These are phyloP conservation scores for Paramyrothecium roridum DNA, from an alignment of 2,329 filamentous ascomycete species.

Conservation along the genomic window DNA sequence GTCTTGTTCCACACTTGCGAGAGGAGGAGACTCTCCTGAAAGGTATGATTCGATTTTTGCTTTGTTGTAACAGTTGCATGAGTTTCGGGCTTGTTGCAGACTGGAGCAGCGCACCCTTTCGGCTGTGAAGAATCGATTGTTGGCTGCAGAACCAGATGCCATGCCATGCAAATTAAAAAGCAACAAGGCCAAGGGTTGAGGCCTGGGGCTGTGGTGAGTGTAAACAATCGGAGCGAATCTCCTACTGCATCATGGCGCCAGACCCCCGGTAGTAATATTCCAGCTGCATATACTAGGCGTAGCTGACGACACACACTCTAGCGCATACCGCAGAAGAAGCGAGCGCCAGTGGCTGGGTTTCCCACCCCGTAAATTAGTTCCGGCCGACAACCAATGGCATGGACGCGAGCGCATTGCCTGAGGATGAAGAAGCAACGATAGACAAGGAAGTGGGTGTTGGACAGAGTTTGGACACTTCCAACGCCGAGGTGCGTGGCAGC, in stretches of 20 bases:
- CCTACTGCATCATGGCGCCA: not conserved
- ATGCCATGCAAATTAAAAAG: no score
- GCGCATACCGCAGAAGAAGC: not conserved
- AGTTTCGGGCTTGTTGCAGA: no score
- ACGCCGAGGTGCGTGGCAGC: not conserved
- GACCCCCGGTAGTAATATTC: not conserved
- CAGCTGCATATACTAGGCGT: not conserved
- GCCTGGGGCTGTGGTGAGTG: not conserved
- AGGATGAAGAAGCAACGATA: not conserved
- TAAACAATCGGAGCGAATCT: not conserved
- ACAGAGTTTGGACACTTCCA: not conserved
- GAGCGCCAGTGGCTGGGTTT: not conserved
- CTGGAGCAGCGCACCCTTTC: no score
- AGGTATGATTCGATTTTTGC: no score
- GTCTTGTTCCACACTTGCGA: no score
- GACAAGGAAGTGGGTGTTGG: not conserved
- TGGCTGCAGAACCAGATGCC: no score
- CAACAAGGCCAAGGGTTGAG: no score
- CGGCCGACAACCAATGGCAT: not conserved
- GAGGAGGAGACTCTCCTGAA: no score
- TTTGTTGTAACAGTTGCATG: no score
- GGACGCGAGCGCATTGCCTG: not conserved
- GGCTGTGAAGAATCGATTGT: no score
- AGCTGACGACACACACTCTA: not conserved
- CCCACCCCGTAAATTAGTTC: not conserved